Base-by-base conservation (phyloP, 192 early-diverging fungal species). In the Helicostylum pulchrum region DNA sequence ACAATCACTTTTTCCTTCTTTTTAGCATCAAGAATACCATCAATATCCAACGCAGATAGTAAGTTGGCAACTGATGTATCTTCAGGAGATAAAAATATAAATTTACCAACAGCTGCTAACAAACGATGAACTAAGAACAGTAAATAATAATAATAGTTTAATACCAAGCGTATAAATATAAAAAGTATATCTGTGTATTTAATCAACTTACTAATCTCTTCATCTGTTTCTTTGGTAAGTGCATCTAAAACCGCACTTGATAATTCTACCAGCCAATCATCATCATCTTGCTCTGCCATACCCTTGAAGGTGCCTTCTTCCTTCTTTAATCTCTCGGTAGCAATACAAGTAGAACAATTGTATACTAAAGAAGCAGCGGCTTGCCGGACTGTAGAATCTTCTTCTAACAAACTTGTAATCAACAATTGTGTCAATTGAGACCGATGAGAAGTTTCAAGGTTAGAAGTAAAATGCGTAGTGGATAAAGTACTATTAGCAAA, bases 251-350 rank as follows among this genome's bases (percentile, higher is more conserved):
- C 71, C 1, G 89, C 91, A 46, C 87, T 86, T 8, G 85, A 71
- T 45, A 88, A 62, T 61, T 93, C 89, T 14, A 78, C 67, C 21
- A 74, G 66, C 91, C 91, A 93, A 34, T 90, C 88, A 70, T 88
- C 87, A 50, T 83, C 83, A 1, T 80, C 73, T 30, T 76, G 72
- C 1, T 71, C 63, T 1, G 77, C 62, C 12, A 57, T 67, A 14
- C 54, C 64, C 42, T 56, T 65, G 4, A 32, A 14, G 4, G 23
- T 20, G 7, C 48, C 52, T 11, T 77, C 73, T 12, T 73, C 68
- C 45, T 63, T 65, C 3, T 67, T 36, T 15, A 70, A 49, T 21
- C 85, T 76, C 12, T 67, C 73, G 23, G 64, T 73, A 10, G 78
- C 77, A 54, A 87, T 77, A 45, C 74, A 77, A 15, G 81, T 65